Conservation (phyloP, 306 rosid genomes). For the Lithocarpus polystachyus region DNA sequence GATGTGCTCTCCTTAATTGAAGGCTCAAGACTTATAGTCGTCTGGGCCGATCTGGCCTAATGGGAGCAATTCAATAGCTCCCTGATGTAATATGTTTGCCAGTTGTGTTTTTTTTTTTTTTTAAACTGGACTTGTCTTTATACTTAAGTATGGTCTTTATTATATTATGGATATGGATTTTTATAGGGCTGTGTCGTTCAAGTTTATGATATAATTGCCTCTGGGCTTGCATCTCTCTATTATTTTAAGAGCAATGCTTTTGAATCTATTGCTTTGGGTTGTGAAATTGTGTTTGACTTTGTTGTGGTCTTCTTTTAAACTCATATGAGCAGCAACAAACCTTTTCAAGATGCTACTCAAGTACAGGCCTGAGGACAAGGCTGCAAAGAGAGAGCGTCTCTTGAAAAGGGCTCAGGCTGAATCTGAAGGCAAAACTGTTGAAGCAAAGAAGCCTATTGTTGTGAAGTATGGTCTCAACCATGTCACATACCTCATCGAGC, state of each 20-base stretch:
- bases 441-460: slow-evolving; percentile 70
- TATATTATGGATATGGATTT: too few relatives aligned
- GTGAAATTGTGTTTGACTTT: background rate
- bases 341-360: slow-evolving; percentile 73
- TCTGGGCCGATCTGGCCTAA: too few relatives aligned
- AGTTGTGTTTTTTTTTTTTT: background rate
- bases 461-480: slow-evolving; percentile 87
- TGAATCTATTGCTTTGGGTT: background rate
- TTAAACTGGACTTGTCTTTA: background rate
- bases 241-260: too few relatives aligned
- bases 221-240: too few relatives aligned
- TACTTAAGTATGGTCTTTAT: too few relatives aligned
- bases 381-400: slow-evolving; percentile 70
- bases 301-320: background rate
- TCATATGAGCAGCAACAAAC: slow-evolving; percentile 50
- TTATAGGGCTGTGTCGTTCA: background rate
- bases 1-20: background rate
- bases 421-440: slow-evolving; percentile 57
- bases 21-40: background rate
- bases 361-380: slow-evolving; percentile 81
- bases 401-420: slow-evolving; percentile 77
- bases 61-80: background rate
- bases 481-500: slow-evolving; percentile 85
- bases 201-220: background rate
- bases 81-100: background rate